Evolutionary conservation across 139 green algal genomes (phyloP).

Genomic region (Auxenochlorella pyrenoidosa): DNA sequence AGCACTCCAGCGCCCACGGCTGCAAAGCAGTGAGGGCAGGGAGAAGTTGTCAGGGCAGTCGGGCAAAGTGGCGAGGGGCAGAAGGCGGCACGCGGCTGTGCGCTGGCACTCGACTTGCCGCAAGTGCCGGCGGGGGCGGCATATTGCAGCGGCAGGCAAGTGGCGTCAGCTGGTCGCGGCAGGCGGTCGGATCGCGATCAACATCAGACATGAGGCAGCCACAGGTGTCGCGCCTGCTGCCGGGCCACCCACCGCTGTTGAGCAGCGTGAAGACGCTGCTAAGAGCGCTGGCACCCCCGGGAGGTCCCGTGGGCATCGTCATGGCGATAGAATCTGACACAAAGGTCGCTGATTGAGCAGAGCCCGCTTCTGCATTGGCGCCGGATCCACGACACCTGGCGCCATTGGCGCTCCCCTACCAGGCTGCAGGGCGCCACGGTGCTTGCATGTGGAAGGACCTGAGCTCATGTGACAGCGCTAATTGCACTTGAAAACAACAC

Average conservation of each 20-base stretch:
- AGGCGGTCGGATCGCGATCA: not conserved
- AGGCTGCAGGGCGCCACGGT: too few species aligned
- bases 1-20: constrained; percentile 80
- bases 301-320: not conserved
- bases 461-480: too few species aligned
- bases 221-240: not conserved
- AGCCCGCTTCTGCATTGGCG: too few species aligned
- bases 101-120: not conserved
- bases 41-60: not conserved
- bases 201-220: not conserved
- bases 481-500: too few species aligned
- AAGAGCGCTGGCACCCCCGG: constrained; percentile 32
- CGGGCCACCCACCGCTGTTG: not conserved
- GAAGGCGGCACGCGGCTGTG: not conserved
- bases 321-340: not conserved
- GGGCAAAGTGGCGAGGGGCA: not conserved
- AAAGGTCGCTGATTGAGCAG: not conserved
- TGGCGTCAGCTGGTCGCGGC: not conserved
- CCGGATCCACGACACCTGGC: too few species aligned
- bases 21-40: not conserved
- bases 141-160: not conserved
- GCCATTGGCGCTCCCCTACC: too few species aligned
- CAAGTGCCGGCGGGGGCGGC: not conserved
- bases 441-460: too few species aligned
- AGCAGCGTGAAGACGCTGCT: constrained; percentile 20